Evolutionary conservation across 2,329 filamentous ascomycete species (phyloP), one percentile per base, ranked within the genome.

Genomic region (Aspergillus alliaceus): DNA sequence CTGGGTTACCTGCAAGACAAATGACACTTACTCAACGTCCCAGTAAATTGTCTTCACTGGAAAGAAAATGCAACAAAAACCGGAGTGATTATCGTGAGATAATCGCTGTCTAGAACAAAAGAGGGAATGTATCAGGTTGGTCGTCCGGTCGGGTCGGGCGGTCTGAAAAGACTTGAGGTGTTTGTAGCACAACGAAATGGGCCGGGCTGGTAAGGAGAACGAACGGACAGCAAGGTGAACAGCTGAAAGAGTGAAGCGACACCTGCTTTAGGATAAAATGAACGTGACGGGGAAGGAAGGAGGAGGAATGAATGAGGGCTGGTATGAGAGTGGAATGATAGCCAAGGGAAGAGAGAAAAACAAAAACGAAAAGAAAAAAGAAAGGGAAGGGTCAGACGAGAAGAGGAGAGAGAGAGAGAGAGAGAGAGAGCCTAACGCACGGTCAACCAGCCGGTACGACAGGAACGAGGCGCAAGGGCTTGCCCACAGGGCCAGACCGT

Each of bases 191-290:
- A 47, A 53, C 51, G 58, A 54, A 48, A 24, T 59, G 46, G 57
- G 60, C 59, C 59, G 56, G 59, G 56, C 58, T 61, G 48, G 56
- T 34, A 54, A 50, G 48, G 51, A 60, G 69, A 80, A 79, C 64
- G 78, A 81, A 74, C 68, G 79, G 75, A 80, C 71, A 70, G 77
- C 82, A 75, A 73, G 69, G 73, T 74, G 75, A 76, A 74, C 81
- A 82, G 82, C 83, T 84, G 74, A 86, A 85, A 77, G 84, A 86
- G 81, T 86, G 84, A 85, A 86, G 83, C 83, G 81, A 74, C 73
- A 77, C 77, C 73, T 76, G 77, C 77, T 74, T 65, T 6, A 58
- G 62, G 60, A 63, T 59, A 58, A 59, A 59, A 61, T 61, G 60
- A 66, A 60, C 60, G 64, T 66, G 64, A 64, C 61, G 61, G 66